Evolutionary conservation across 2,329 filamentous ascomycete genomes (phyloP).

Genomic region (Chaetoscypha palmicola): DNA sequence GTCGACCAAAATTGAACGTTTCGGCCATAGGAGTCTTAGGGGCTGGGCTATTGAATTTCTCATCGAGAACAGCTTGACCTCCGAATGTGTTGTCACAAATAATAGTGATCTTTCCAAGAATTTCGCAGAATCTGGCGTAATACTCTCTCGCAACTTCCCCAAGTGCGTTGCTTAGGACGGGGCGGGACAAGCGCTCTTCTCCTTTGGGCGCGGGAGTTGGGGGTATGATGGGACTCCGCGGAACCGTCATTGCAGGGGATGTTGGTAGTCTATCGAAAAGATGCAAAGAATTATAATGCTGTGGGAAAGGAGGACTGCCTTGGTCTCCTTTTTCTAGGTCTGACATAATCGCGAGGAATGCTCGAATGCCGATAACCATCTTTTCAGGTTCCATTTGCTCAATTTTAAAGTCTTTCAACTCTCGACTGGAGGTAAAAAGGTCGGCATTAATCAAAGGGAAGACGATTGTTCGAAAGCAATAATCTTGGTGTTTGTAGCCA

Average conservation of each 20-base stretch:
- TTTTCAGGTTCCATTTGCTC: slow-evolving; percentile 93
- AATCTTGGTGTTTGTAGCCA: slow-evolving; percentile 86
- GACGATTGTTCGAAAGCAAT: slow-evolving; percentile 88
- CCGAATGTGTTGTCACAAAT: slow-evolving; percentile 97
- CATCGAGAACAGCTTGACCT: slow-evolving; percentile 87
- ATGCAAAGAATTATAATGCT: slow-evolving; percentile 44
- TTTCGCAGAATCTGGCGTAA: slow-evolving; percentile 87
- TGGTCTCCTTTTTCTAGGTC: slow-evolving; percentile 82
- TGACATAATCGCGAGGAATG: slow-evolving; percentile 87
- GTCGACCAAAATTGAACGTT: slow-evolving; percentile 81
- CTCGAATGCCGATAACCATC: slow-evolving; percentile 93
- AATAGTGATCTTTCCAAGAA: slow-evolving; percentile 90
- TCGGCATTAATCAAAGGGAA: slow-evolving; percentile 93
- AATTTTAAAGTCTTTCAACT: slow-evolving; percentile 57
- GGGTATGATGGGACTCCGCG: slow-evolving; percentile 19
- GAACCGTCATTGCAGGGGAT: slow-evolving; percentile 43
- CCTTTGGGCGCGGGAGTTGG: slow-evolving; percentile 30
- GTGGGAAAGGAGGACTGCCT: slow-evolving; percentile 75
- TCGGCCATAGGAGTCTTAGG: slow-evolving; percentile 95
- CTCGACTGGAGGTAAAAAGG: slow-evolving; percentile 58
- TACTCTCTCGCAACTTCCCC: slow-evolving; percentile 75
- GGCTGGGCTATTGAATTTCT: slow-evolving; percentile 81
- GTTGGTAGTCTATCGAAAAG: slow-evolving; percentile 39
- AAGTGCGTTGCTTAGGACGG: slow-evolving; percentile 55
- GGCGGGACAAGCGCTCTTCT: slow-evolving; percentile 61